A percentile compares a stretch with the other conserved stretches of the same genome.
Conservation (phyloP, 441 rosid genomes). For the Jatropha multifida region DNA sequence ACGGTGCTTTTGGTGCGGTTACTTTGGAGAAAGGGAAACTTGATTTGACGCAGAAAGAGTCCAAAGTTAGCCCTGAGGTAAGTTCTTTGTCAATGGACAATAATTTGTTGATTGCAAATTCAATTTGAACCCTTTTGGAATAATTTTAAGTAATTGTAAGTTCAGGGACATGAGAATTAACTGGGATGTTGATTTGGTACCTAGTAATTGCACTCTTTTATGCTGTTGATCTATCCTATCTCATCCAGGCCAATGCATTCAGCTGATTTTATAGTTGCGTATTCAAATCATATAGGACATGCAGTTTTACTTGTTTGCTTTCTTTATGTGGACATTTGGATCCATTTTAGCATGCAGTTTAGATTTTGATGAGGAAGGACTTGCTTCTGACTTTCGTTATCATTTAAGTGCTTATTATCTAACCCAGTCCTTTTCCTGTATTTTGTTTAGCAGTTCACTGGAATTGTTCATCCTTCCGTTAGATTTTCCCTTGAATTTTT, state of each 20-base stretch:
- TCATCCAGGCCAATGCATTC: not conserved
- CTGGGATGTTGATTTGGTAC: not conserved
- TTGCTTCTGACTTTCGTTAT: not conserved
- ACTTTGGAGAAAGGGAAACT: constrained; percentile 92
- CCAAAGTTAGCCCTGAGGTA: constrained; percentile 76
- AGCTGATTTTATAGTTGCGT: not conserved
- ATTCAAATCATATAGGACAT: not conserved
- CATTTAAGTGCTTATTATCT: not conserved
- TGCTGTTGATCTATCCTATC: not conserved
- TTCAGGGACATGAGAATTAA: not conserved
- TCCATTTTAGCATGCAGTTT: not conserved
- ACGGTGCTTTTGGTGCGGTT: constrained; percentile 73
- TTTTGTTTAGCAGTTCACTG: not conserved
- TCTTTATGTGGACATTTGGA: not conserved
- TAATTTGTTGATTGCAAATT: not conserved
- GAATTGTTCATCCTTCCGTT: not conserved
- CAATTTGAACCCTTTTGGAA: not conserved
- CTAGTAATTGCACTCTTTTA: not conserved
- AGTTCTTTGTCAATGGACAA: not conserved
- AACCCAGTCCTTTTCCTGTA: not conserved
- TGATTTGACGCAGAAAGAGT: constrained; percentile 59
- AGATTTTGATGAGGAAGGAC: not conserved
- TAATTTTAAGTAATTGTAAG: not conserved
- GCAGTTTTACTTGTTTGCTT: not conserved
- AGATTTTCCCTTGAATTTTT: not conserved